Evolutionary conservation across 495 filamentous ascomycete species (phyloP), one percentile per base, ranked within the genome.

Genomic region (Annulohypoxylon bovei): DNA sequence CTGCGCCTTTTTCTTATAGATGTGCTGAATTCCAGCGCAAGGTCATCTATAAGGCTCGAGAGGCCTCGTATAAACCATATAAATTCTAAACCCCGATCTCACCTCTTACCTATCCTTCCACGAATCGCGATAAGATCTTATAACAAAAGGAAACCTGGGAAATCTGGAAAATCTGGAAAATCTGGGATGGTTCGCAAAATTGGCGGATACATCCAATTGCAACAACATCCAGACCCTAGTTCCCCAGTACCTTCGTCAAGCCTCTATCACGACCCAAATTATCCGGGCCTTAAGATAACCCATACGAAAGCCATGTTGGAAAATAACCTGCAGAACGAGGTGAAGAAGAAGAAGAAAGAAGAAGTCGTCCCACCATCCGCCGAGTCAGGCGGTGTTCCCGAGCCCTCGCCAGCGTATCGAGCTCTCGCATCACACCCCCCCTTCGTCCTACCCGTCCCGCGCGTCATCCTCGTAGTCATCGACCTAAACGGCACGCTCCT

Each of bases 401-500:
- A 78, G 0, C 84, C 86, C 0, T 79, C 80, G 0, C 14, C 54
- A 0, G 55, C 53, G 18, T 89, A 88, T 74, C 75, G 85, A 14
- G 0, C 18, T 4, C 70, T 57, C 0, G 72, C 81, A 1, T 75
- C 72, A 18, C 22, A 70, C 14, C 60, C 66, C 1, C 65, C 77
- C 0, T 65, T 50, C 23, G 32, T 30, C 0, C 68, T 83, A 0
- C 40, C 69, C 1, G 1, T 63, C 1, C 76, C 82, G 6, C 78
- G 78, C 2, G 79, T 82, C 8, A 80, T 97, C 0, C 88, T 99
- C 1, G 78, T 99, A 18, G 87, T 98, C 27, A 88, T 98, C 60
- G 95, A 99, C 76, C 84, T 99, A 0, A 99, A 98, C 80, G 95
- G 96, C 60, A 97, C 96, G 0, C 83, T 99, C 2, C 83, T 98